These are phyloP conservation scores for Saccharomycopsis sp. DNA, from an alignment of 805 yeast species.

Conservation along the genomic window DNA sequence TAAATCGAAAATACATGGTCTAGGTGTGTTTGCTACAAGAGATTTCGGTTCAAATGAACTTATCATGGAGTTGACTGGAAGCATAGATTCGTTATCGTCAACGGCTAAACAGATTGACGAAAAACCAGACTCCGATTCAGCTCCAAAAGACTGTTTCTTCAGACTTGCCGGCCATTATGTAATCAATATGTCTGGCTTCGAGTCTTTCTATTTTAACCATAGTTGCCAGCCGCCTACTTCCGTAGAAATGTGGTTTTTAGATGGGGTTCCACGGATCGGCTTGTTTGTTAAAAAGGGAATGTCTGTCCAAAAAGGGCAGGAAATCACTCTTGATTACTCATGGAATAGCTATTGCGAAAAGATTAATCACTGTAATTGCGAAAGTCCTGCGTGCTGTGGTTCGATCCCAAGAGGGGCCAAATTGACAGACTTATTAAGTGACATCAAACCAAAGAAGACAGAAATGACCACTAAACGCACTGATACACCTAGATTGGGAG, in stretches of 20 bases:
- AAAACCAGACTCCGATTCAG: not conserved
- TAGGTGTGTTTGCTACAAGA: not conserved
- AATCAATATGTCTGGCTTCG: not conserved
- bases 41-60: not conserved
- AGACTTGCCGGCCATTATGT: constrained; percentile 1
- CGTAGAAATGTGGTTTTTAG: not conserved
- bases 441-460: no score
- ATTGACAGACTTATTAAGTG: not conserved
- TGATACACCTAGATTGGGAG: no score
- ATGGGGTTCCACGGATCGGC: not conserved
- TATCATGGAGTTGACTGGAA: not conserved
- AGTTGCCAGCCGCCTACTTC: not conserved
- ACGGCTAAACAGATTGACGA: not conserved
- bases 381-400: not conserved
- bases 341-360: not conserved
- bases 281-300: not conserved
- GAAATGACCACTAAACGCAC: no score
- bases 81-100: not conserved
- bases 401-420: not conserved
- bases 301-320: not conserved
- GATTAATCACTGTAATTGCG: not conserved
- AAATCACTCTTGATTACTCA: not conserved
- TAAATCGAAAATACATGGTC: not conserved
- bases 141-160: not conserved
- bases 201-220: not conserved